Conservation (phyloP, 2,329 filamentous ascomycete genomes). For the Zalaria obscura region DNA sequence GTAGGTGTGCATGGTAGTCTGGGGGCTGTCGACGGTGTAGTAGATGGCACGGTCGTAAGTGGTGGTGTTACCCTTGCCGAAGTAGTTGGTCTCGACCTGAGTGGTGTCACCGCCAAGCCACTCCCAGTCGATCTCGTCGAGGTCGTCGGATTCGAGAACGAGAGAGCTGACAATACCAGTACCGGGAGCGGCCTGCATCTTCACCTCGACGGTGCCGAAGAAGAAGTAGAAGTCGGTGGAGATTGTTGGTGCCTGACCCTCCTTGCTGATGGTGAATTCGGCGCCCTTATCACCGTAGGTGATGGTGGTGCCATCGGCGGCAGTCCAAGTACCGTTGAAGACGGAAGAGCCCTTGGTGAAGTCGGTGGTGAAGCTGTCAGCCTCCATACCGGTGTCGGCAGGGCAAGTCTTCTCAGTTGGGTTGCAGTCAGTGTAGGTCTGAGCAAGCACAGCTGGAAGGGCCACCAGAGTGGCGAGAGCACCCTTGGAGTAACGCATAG, state of each 20-base stretch:
- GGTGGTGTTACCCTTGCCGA: slow-evolving; percentile 57
- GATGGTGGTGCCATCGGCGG: slow-evolving; percentile 51
- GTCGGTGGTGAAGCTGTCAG: slow-evolving; percentile 32
- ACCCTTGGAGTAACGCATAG: no score
- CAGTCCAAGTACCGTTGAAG: slow-evolving; percentile 48
- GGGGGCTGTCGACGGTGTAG: slow-evolving; percentile 41
- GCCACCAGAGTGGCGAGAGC: slow-evolving; percentile 21
- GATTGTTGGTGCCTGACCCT: slow-evolving; percentile 65
- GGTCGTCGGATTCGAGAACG: slow-evolving; percentile 67
- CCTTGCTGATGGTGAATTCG: slow-evolving; percentile 54
- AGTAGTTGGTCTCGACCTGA: slow-evolving; percentile 59
- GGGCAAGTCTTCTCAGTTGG: slow-evolving; percentile 60
- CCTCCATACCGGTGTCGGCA: slow-evolving; percentile 55
- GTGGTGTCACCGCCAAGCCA: slow-evolving; percentile 53
- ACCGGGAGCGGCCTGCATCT: slow-evolving; percentile 61
- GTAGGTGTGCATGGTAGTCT: slow-evolving; percentile 52
- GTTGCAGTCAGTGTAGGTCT: slow-evolving; percentile 67
- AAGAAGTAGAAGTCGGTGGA: slow-evolving; percentile 73
- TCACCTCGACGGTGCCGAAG: slow-evolving; percentile 64
- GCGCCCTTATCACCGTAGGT: slow-evolving; percentile 49
- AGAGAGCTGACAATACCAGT: slow-evolving; percentile 65
- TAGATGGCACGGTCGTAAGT: slow-evolving; percentile 56
- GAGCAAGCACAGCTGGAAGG: slow-evolving; percentile 44
- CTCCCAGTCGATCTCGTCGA: slow-evolving; percentile 83
- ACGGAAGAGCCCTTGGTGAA: slow-evolving; percentile 43